These are phyloP conservation scores for Allomyces arbusculus DNA, from an alignment of 192 early-diverging fungal genomes.

Conservation along the genomic window DNA sequence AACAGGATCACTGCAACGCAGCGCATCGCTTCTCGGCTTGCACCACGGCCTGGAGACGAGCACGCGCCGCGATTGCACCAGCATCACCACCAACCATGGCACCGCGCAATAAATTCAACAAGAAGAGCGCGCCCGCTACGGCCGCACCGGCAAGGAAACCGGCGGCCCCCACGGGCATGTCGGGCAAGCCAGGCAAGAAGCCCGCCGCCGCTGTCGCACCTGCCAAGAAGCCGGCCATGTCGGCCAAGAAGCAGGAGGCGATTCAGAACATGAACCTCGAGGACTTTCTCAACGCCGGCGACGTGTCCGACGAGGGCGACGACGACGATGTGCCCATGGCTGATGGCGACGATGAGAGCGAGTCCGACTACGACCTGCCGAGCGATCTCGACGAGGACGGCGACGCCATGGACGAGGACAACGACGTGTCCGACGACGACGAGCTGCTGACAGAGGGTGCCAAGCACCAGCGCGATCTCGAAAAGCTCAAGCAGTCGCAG, in stretches of 20 bases:
- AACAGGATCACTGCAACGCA: too few relatives aligned
- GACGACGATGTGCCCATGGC: constrained; percentile 8
- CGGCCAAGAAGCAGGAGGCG: constrained; percentile 4
- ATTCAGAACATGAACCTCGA: constrained; percentile 19
- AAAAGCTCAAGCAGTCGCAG: constrained; percentile 64
- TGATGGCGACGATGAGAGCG: constrained; percentile 11
- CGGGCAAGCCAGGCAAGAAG: background rate
- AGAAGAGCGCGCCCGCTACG: background rate
- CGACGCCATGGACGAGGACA: constrained; percentile 19
- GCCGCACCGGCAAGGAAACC: background rate
- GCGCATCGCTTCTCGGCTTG: too few relatives aligned
- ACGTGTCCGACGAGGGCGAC: constrained; percentile 6
- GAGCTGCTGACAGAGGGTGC: constrained; percentile 19
- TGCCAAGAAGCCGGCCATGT: constrained; percentile 3
- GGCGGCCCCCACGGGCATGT: background rate
- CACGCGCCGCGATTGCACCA: too few relatives aligned
- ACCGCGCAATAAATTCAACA: too few relatives aligned
- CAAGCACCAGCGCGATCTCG: constrained; percentile 59
- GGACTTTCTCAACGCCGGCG: constrained; percentile 28
- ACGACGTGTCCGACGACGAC: constrained; percentile 27
- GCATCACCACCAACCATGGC: too few relatives aligned
- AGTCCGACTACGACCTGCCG: constrained; percentile 2
- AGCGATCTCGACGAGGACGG: constrained; percentile 11
- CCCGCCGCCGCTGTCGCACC: background rate
- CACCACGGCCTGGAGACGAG: too few relatives aligned